phyloP scores from a whole-genome alignment of 106 monocot species.

The Alisma plantagoaquatica region DNA sequence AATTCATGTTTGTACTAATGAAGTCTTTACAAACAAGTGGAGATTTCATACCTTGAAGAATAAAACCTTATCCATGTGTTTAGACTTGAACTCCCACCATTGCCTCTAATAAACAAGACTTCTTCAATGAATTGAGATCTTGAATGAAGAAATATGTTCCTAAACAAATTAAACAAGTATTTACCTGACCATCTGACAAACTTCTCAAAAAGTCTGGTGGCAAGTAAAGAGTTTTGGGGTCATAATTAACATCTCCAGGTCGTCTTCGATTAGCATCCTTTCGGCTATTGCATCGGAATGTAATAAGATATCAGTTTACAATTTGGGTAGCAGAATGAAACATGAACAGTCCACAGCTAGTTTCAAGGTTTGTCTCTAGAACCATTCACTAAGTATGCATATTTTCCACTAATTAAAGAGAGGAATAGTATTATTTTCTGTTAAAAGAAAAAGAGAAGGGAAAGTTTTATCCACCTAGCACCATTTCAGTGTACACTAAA shows the following conservation, averaged over 20 bases:
- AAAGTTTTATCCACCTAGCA: too few species aligned
- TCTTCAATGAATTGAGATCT: slow-evolving; percentile 7
- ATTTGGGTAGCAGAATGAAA: too few species aligned
- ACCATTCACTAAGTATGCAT: neutral
- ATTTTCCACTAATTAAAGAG: neutral
- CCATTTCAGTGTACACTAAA: too few species aligned
- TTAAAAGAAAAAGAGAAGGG: too few species aligned
- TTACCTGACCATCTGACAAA: slow-evolving; percentile 85
- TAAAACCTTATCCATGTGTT: slow-evolving; percentile 94
- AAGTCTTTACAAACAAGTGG: too few species aligned
- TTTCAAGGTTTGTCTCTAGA: too few species aligned
- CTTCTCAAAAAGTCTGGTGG: slow-evolving; percentile 75
- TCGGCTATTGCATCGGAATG: slow-evolving; percentile 33
- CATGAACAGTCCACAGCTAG: too few species aligned
- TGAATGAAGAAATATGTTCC: neutral
- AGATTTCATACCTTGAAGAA: slow-evolving; percentile 77
- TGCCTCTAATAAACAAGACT: slow-evolving; percentile 56
- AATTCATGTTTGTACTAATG: neutral
- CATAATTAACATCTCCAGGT: slow-evolving; percentile 56
- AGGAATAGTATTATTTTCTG: neutral
- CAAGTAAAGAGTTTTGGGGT: slow-evolving; percentile 82
- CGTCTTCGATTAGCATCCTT: slow-evolving; percentile 68
- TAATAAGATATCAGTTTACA: neutral
- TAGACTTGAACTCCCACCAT: slow-evolving; percentile 99
- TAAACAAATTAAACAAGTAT: neutral